These are phyloP conservation scores for Penicillium sp. DNA, from an alignment of 2,329 filamentous ascomycete species.

Conservation along the genomic window DNA sequence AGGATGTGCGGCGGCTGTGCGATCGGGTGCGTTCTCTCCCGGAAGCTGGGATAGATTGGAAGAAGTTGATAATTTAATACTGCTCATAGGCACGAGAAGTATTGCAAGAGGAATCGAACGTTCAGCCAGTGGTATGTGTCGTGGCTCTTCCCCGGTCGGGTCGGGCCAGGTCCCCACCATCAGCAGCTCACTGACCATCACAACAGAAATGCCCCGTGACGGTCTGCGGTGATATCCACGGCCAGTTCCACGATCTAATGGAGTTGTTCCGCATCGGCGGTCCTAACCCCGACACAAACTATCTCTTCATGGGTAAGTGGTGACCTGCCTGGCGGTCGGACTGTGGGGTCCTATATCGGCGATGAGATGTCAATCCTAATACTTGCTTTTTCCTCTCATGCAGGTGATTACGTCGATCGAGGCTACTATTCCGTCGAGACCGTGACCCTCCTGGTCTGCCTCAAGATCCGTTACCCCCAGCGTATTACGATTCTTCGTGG, in stretches of 20 bases:
- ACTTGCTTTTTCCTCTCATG: slow-evolving; percentile 5
- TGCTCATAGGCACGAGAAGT: slow-evolving; percentile 80
- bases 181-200: slow-evolving; percentile 17
- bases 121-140: slow-evolving; percentile 87
- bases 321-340: slow-evolving; percentile 14
- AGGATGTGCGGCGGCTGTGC: slow-evolving; percentile 93
- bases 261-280: slow-evolving; percentile 99
- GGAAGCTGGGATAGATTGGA: slow-evolving; percentile 3
- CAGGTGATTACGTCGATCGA: slow-evolving; percentile 96
- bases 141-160: slow-evolving; percentile 14
- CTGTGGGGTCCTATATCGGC: not conserved
- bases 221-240: slow-evolving; percentile 98
- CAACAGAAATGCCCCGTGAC: slow-evolving; percentile 94
- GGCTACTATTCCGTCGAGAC: slow-evolving; percentile 99
- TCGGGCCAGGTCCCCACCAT: slow-evolving; percentile 2
- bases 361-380: slow-evolving; percentile 3
- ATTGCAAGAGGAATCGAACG: slow-evolving; percentile 95
- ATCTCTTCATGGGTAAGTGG: slow-evolving; percentile 91
- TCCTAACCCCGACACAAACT: slow-evolving; percentile 97
- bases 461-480: slow-evolving; percentile 97
- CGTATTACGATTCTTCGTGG: slow-evolving; percentile 98
- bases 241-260: slow-evolving; percentile 98
- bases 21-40: slow-evolving; percentile 74
- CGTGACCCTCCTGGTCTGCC: slow-evolving; percentile 89
- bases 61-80: slow-evolving; percentile 20